Evolutionary conservation across 306 rosid genomes (phyloP).

Genomic region (Adenanthera pavonina): DNA sequence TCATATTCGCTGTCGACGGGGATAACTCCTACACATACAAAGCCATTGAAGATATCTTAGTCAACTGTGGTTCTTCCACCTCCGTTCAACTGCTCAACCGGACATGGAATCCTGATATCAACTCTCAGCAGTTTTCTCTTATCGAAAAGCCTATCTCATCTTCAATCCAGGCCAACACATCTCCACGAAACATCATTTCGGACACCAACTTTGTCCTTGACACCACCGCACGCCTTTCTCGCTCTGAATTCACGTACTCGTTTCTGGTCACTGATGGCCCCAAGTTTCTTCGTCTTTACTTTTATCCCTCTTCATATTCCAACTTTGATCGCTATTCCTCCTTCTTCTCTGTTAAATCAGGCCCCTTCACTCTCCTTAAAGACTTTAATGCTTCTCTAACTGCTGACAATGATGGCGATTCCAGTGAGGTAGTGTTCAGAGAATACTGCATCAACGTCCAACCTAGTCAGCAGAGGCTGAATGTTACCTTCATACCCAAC

Average conservation of each 20-base stretch:
- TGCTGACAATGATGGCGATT: neutral
- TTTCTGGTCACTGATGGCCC: slow-evolving; percentile 34
- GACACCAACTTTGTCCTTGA: neutral
- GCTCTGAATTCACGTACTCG: slow-evolving; percentile 30
- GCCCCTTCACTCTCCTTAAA: slow-evolving; percentile 44
- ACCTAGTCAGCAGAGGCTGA: slow-evolving; percentile 11
- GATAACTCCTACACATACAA: neutral
- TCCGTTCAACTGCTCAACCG: neutral
- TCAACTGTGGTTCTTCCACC: neutral
- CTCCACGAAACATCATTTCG: neutral
- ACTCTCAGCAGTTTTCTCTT: neutral
- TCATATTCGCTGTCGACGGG: neutral
- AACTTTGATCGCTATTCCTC: slow-evolving; percentile 21
- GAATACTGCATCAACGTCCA: slow-evolving; percentile 43
- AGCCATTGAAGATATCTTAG: neutral
- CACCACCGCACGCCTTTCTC: slow-evolving; percentile 27
- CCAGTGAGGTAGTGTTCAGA: neutral
- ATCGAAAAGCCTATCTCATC: neutral
- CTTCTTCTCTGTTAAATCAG: slow-evolving; percentile 52
- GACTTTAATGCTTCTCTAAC: slow-evolving; percentile 48
- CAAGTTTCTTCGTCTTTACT: slow-evolving; percentile 46
- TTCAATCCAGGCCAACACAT: neutral
- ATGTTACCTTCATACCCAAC: slow-evolving; percentile 49
- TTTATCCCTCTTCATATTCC: neutral
- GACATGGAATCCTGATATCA: neutral